A percentile compares a stretch with the other conserved stretches of the same genome.
Conservation (phyloP, 2,329 filamentous ascomycete species). For the Ramularia collo-cygni region DNA sequence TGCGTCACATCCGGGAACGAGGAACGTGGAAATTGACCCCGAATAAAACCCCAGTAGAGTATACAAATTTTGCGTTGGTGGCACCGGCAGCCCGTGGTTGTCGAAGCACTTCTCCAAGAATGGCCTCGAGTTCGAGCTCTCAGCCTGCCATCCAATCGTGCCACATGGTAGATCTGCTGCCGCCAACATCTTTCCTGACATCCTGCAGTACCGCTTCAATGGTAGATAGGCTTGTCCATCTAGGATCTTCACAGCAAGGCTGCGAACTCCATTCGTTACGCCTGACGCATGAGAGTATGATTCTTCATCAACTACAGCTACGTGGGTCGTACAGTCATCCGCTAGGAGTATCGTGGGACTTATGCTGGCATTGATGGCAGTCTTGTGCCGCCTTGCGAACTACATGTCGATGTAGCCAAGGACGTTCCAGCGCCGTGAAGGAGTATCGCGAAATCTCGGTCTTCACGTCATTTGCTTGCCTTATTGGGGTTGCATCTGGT, state of each 20-base stretch:
- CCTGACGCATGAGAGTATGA: slow-evolving; percentile 54
- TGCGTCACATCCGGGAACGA: too few species aligned
- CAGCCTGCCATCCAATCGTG: slow-evolving; percentile 61
- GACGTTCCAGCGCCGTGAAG: slow-evolving; percentile 53
- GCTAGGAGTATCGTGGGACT: slow-evolving; percentile 64
- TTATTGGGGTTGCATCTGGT: slow-evolving; percentile 34
- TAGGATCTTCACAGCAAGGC: slow-evolving; percentile 55
- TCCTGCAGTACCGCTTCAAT: slow-evolving; percentile 57
- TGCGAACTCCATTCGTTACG: slow-evolving; percentile 64
- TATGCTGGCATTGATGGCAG: slow-evolving; percentile 68
- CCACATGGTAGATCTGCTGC: slow-evolving; percentile 59
- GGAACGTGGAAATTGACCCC: too few species aligned
- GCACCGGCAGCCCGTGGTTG: slow-evolving; percentile 58
- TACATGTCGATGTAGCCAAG: slow-evolving; percentile 61
- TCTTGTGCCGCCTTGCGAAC: slow-evolving; percentile 67
- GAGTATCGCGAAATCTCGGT: slow-evolving; percentile 45
- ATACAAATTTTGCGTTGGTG: slow-evolving; percentile 59
- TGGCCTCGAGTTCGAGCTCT: slow-evolving; percentile 63
- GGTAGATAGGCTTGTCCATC: slow-evolving; percentile 52
- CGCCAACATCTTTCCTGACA: slow-evolving; percentile 54
- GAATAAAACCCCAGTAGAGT: too few species aligned
- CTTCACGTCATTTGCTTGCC: slow-evolving; percentile 18
- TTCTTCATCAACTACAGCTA: slow-evolving; percentile 58
- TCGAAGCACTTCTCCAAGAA: slow-evolving; percentile 61
- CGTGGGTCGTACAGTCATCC: slow-evolving; percentile 56